Base-by-base conservation (phyloP, 352 stramenopile species). In the Phytopythium helicoides region DNA sequence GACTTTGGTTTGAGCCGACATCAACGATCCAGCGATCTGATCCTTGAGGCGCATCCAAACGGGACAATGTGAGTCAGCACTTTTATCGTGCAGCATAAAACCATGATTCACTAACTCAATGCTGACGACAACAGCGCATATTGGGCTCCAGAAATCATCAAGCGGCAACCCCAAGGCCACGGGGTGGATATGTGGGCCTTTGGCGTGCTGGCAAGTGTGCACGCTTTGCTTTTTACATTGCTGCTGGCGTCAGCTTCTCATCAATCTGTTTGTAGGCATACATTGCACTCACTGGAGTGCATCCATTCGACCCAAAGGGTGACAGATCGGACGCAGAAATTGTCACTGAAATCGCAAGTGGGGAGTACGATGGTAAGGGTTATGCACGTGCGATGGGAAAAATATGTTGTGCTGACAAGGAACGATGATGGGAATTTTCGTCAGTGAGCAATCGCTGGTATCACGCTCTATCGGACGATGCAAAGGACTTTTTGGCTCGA, bases 171-270 rank as follows among this genome's bases (percentile, higher is more conserved):
- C 36, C 80, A 89, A 52, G 78, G 87, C 54, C 78, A 84, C 57
- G 66, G 64, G 12, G 79, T 89, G 22, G 82, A 92, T 40, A 90
- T 89, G 79, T 92, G 76, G 79, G 76, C 82, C 3, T 90, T 92
- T 52, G 82, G 82, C 9, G 76, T 89, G 16, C 47, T 92, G 65
- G 78, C 88, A 61, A 11, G 54, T 25, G 4, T n/a, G 12, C 3
- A 1, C n/a, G 37, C 67, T 19, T 39, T 26, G 28, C 21, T 14
- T 7, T 35, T 23, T 33, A 9, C 37, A 26, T 7, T 25, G 18
- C 1, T 41, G n/a, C 36, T 6, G 3, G 15, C 37, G 12, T 15
- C 44, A 11, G 7, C 6, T 1, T 33, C 23, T 52, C 6, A 35
- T 23, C 23, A 33, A 22, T 40, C 12, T 35, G 19, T 37, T 35